phyloP scores from a whole-genome alignment of 495 filamentous ascomycete genomes.

The Penicillium subrubescens region DNA sequence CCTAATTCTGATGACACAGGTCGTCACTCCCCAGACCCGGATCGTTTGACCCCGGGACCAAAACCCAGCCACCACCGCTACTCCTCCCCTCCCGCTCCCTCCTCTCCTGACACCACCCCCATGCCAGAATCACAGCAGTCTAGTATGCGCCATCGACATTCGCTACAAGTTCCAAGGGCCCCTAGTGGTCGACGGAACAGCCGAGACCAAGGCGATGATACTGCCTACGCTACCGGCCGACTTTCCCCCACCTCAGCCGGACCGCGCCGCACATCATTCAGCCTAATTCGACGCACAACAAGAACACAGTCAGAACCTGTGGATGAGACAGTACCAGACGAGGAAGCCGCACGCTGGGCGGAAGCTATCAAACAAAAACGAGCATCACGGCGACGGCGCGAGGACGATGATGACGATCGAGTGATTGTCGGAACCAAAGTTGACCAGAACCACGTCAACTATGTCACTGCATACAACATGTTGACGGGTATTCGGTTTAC shows the following conservation, averaged over 20 bases:
- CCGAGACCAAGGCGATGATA: slow-evolving; percentile 63
- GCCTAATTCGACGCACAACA: slow-evolving; percentile 76
- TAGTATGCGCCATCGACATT: slow-evolving; percentile 79
- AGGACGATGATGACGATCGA: slow-evolving; percentile 91
- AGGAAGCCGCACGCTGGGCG: slow-evolving; percentile 88
- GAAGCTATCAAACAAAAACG: slow-evolving; percentile 89
- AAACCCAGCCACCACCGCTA: slow-evolving; percentile 61
- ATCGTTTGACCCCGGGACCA: slow-evolving; percentile 40
- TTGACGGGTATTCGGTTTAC: slow-evolving; percentile 97
- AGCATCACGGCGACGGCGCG: slow-evolving; percentile 76
- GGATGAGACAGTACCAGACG: slow-evolving; percentile 84
- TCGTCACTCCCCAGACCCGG: slow-evolving; percentile 43
- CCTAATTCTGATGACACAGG: slow-evolving; percentile 39
- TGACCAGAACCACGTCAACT: slow-evolving; percentile 96
- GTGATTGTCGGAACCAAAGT: slow-evolving; percentile 98
- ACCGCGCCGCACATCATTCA: slow-evolving; percentile 76
- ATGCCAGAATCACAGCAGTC: slow-evolving; percentile 46
- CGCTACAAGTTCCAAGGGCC: slow-evolving; percentile 76
- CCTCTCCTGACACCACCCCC: slow-evolving; percentile 38
- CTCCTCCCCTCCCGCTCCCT: slow-evolving; percentile 72
- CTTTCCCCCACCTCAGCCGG: slow-evolving; percentile 76
- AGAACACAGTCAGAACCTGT: slow-evolving; percentile 80
- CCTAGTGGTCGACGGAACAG: slow-evolving; percentile 55
- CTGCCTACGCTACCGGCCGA: slow-evolving; percentile 69
- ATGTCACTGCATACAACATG: slow-evolving; percentile 99